Evolutionary conservation across 805 yeast species (phyloP).

Genomic region (Sugiyamaella mastotermitis): DNA sequence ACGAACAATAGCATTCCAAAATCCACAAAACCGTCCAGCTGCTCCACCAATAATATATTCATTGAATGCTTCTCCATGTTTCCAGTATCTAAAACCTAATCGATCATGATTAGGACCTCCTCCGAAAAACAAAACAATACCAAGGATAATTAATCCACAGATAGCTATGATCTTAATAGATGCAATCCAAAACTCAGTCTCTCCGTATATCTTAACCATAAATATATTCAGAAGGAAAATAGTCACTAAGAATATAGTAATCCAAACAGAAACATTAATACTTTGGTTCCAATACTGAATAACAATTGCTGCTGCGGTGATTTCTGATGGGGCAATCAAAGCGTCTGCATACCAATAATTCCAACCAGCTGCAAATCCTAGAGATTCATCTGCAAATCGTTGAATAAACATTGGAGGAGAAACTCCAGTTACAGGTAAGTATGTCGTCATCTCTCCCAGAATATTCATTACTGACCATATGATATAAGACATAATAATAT

Average conservation of each 20-base stretch:
- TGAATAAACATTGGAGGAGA: slow-evolving; percentile 55
- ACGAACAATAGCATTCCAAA: slow-evolving; percentile 57
- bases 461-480: slow-evolving; percentile 61
- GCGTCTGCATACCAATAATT: slow-evolving; percentile 46
- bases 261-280: slow-evolving; percentile 51
- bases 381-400: slow-evolving; percentile 53
- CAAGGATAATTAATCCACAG: slow-evolving; percentile 58
- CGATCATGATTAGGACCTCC: slow-evolving; percentile 47
- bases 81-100: slow-evolving; percentile 51
- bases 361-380: slow-evolving; percentile 53
- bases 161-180: slow-evolving; percentile 56
- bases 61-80: slow-evolving; percentile 39
- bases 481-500: slow-evolving; percentile 54
- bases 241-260: slow-evolving; percentile 44
- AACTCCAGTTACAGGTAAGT: slow-evolving; percentile 54
- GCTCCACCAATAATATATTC: slow-evolving; percentile 44
- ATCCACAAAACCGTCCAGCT: slow-evolving; percentile 58
- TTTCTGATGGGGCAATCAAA: slow-evolving; percentile 40
- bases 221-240: slow-evolving; percentile 40
- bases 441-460: slow-evolving; percentile 51
- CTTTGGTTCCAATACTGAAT: slow-evolving; percentile 46
- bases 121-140: slow-evolving; percentile 49
- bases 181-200: slow-evolving; percentile 61
- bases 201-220: slow-evolving; percentile 45
- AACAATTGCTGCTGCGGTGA: slow-evolving; percentile 40